Evolutionary conservation across 805 yeast species (phyloP), one percentile per base, ranked within the genome.

Genomic region (Teunomyces barrocoloradensis): DNA sequence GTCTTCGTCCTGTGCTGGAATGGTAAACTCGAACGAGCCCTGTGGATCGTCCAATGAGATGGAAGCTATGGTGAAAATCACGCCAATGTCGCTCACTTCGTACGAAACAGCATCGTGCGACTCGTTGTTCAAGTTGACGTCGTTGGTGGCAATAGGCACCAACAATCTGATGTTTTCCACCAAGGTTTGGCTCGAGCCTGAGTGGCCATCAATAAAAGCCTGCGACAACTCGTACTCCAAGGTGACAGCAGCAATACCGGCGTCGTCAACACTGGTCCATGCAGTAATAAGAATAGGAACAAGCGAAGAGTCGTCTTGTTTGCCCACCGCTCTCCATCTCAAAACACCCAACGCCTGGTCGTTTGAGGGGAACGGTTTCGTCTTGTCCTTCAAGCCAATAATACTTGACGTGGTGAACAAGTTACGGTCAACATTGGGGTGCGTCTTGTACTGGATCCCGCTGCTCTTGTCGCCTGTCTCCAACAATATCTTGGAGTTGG

Each of bases 341-440:
- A 94, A 79, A 27, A 92, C 96, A 53, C 96, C 96, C 55, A 92
- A 78, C 43, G 89, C 82, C 63, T 89, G 92, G 64, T 90, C 96
- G 66, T 91, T 89, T 7, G 90, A 77, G 34, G 98, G 98, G 80
- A 94, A 91, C 30, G 90, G 80, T 61, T 89, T 88, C 40, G 77
- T 61, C 45, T 81, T 73, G 64, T 91, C 96, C 63, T 87, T 88
- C 60, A 91, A 78, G 0, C 86, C 86, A 59, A 94, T 82, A 37
- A 78, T 66, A 48, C 78, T 73, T 12, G 73, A 65, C 11, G 77
- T 63, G 39, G 78, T 75, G 66, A 92, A 94, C 60, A 80, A 66
- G 36, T 71, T 72, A 60, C 87, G 85, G 70, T 94, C 97, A 54
- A 94, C 95, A 64, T 92, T 91, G 53, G 99, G 99, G 73, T 94